Percentiles rank a stretch among this genome's conserved stretches.
These are phyloP conservation scores for Linum usitatissimum DNA, from an alignment of 345 rosid species.

Conservation along the genomic window DNA sequence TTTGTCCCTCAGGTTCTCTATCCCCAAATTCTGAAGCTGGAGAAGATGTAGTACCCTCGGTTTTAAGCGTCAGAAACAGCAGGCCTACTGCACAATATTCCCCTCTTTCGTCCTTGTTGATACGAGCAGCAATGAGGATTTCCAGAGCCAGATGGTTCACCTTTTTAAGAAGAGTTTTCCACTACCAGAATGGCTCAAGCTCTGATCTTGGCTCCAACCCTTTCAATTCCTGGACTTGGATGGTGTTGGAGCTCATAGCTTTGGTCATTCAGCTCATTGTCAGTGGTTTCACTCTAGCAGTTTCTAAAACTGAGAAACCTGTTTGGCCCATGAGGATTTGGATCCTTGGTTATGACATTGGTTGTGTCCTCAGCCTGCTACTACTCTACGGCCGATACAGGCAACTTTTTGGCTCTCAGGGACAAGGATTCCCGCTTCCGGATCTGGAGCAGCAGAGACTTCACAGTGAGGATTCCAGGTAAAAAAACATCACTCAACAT, in stretches of 20 bases:
- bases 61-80: slow-evolving; percentile 19
- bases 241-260: slow-evolving; percentile 72
- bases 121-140: slow-evolving; percentile 64
- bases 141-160: slow-evolving; percentile 92
- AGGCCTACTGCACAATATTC: slow-evolving; percentile 33
- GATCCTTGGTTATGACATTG: slow-evolving; percentile 77
- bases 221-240: slow-evolving; percentile 78
- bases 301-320: slow-evolving; percentile 65
- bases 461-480: slow-evolving; percentile 83
- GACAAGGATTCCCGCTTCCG: slow-evolving; percentile 35
- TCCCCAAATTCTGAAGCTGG: slow-evolving; percentile 34
- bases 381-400: slow-evolving; percentile 69
- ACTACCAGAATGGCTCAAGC: slow-evolving; percentile 84
- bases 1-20: slow-evolving; percentile 31
- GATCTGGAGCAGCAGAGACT: slow-evolving; percentile 70
- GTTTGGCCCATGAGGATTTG: slow-evolving; percentile 93
- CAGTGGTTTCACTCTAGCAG: slow-evolving; percentile 51
- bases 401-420: slow-evolving; percentile 31
- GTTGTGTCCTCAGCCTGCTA: slow-evolving; percentile 60
- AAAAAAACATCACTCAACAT: slow-evolving; percentile 1
- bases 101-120: slow-evolving; percentile 32
- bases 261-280: slow-evolving; percentile 53
- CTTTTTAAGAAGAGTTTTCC: slow-evolving; percentile 90
- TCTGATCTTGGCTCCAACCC: slow-evolving; percentile 89
- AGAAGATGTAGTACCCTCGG: slow-evolving; percentile 13